phyloP scores from a whole-genome alignment of 176 grass and related monocot genomes.

The Bonia amplexicaulis region DNA sequence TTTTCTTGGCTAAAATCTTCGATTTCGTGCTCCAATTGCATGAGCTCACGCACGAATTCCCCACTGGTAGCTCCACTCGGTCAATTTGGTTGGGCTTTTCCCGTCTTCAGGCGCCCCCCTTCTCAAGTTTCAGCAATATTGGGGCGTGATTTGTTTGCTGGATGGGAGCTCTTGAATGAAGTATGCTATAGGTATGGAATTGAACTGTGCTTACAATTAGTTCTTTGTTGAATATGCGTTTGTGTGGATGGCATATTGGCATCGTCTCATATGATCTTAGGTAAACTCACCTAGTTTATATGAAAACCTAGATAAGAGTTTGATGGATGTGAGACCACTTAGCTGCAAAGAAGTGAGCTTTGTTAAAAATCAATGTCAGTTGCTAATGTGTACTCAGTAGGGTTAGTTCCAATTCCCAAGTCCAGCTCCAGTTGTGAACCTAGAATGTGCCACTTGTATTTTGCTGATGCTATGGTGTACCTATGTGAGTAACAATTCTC shows the following conservation, averaged over 20 bases:
- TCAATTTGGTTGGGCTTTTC: background rate
- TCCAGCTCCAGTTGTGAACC: too few species aligned
- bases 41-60: background rate
- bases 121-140: background rate
- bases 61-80: background rate
- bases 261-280: background rate
- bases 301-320: slow-evolving; percentile 2
- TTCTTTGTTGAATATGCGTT: background rate
- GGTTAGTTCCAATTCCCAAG: too few species aligned
- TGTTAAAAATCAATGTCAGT: too few species aligned
- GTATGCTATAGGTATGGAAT: background rate
- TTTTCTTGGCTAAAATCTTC: background rate
- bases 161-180: background rate
- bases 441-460: too few species aligned
- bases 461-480: too few species aligned
- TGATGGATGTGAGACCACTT: background rate
- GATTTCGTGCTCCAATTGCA: background rate
- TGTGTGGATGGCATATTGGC: background rate
- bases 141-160: background rate
- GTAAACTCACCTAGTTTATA: background rate
- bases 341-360: too few species aligned
- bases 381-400: too few species aligned
- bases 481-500: too few species aligned
- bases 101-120: background rate
- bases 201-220: background rate